Percentiles rank a stretch among this genome's conserved stretches.
Conservation (phyloP, 129 eudicot genomes). For the Lonicera japonica region DNA sequence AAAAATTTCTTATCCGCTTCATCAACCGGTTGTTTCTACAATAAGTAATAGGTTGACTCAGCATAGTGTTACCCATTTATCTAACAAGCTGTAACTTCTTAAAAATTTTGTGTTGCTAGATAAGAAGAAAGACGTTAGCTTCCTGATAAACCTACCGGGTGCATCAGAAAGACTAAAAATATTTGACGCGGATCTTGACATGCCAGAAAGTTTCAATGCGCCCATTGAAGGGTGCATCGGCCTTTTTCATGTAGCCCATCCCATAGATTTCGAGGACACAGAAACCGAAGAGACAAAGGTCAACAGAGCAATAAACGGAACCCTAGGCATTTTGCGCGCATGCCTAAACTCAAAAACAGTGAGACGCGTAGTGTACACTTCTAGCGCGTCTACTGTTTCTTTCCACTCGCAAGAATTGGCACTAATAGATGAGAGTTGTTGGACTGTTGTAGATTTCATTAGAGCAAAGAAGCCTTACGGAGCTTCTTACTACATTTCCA, state of each 20-base stretch:
- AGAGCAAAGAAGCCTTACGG: slow-evolving; percentile 4
- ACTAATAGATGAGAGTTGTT: slow-evolving; percentile 18
- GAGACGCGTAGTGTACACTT: slow-evolving; percentile 34
- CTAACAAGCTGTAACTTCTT: not conserved
- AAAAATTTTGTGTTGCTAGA: not conserved
- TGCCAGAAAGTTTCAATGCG: slow-evolving; percentile 22
- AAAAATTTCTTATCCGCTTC: not conserved
- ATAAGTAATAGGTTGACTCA: not conserved
- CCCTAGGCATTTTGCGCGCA: slow-evolving; percentile 28
- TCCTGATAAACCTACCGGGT: slow-evolving; percentile 31
- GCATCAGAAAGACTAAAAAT: slow-evolving; percentile 30
- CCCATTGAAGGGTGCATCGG: slow-evolving; percentile 37
- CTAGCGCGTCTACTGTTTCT: slow-evolving; percentile 13
- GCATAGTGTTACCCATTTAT: not conserved
- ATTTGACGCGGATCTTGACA: slow-evolving; percentile 30
- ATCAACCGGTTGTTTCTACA: too few relatives aligned
- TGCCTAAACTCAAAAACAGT: slow-evolving; percentile 34
- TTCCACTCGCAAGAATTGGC: not conserved
- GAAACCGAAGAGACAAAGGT: slow-evolving; percentile 23
- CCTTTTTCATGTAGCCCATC: slow-evolving; percentile 37
- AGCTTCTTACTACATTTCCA: slow-evolving; percentile 20
- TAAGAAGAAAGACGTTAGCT: slow-evolving; percentile 23
- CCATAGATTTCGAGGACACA: slow-evolving; percentile 16
- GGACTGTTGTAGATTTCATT: slow-evolving; percentile 29
- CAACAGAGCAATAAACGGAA: slow-evolving; percentile 10